Conservation (phyloP, 2,329 filamentous ascomycete species). For the Ascochyta clinopodiicola region DNA sequence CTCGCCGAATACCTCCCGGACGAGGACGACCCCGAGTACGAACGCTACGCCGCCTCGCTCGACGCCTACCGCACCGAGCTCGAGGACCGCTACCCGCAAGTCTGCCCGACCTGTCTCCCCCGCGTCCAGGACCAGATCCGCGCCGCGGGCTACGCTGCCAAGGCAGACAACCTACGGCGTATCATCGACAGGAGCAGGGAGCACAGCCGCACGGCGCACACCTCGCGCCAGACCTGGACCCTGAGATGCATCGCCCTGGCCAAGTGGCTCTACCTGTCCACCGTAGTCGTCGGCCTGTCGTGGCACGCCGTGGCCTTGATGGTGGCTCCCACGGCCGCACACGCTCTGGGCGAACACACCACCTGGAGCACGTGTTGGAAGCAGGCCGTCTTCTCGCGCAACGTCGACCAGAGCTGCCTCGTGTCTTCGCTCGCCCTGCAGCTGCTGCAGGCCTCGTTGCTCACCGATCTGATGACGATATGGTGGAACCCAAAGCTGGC, state of each 20-base stretch:
- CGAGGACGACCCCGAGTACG: slow-evolving; percentile 70
- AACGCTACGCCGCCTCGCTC: slow-evolving; percentile 70
- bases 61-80: slow-evolving; percentile 74
- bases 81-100: slow-evolving; percentile 85
- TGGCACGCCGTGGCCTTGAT: slow-evolving; percentile 46
- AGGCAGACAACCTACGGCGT: slow-evolving; percentile 78
- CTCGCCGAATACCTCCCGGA: slow-evolving; percentile 81
- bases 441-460: slow-evolving; percentile 48
- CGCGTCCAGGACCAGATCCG: slow-evolving; percentile 73
- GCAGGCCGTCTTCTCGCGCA: slow-evolving; percentile 26
- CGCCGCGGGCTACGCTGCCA: slow-evolving; percentile 78
- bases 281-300: slow-evolving; percentile 39
- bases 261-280: slow-evolving; percentile 50
- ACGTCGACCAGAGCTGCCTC: slow-evolving; percentile 39
- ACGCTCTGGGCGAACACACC: slow-evolving; percentile 4
- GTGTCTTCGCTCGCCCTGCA: slow-evolving; percentile 24
- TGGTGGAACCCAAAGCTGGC: slow-evolving; percentile 76
- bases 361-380: slow-evolving; percentile 28
- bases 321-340: slow-evolving; percentile 20
- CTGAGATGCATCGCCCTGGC: slow-evolving; percentile 56
- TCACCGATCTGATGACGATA: slow-evolving; percentile 58
- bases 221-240: slow-evolving; percentile 52
- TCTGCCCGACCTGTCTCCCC: slow-evolving; percentile 81
- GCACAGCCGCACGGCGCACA: slow-evolving; percentile 27
- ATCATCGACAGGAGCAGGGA: slow-evolving; percentile 68